Conservation (phyloP, 2,329 filamentous ascomycete genomes). For the Nemania abortiva region DNA sequence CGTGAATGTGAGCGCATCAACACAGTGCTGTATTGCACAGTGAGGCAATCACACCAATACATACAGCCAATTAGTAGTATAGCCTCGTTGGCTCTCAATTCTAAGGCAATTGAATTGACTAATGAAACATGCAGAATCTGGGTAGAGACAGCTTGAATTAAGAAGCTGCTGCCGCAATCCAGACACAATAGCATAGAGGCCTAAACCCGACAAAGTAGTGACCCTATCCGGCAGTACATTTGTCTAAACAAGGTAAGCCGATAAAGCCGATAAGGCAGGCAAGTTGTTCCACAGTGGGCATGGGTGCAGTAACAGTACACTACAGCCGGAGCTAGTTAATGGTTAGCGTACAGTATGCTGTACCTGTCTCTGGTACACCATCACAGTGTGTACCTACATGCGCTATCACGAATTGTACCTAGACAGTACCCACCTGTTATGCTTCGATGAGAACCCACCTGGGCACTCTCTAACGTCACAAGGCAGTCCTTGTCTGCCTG, state of each 20-base stretch:
- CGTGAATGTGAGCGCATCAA: background rate
- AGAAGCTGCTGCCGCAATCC: background rate
- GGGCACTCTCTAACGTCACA: constrained; percentile 41
- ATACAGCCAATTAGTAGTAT: background rate
- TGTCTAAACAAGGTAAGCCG: constrained; percentile 27
- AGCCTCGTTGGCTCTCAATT: background rate
- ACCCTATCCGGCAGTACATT: constrained; percentile 21
- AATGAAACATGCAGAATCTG: constrained; percentile 14
- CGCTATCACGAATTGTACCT: background rate
- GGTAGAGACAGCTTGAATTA: background rate
- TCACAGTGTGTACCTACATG: background rate
- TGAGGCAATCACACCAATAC: background rate
- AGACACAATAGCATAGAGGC: background rate
- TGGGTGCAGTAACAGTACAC: background rate
- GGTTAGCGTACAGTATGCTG: too few relatives aligned
- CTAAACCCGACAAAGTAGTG: constrained; percentile 2
- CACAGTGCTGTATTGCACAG: constrained; percentile 9
- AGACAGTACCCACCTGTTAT: constrained; percentile 31
- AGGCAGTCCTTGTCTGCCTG: constrained; percentile 32
- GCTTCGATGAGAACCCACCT: constrained; percentile 21
- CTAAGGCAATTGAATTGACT: constrained; percentile 28
- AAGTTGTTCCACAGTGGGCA: constrained; percentile 5
- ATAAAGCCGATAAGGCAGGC: constrained; percentile 42
- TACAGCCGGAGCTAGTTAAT: too few relatives aligned
- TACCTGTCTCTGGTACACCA: background rate